These are phyloP conservation scores for Colletotrichum ledebouriae DNA, from an alignment of 2,329 filamentous ascomycete species.

Conservation along the genomic window DNA sequence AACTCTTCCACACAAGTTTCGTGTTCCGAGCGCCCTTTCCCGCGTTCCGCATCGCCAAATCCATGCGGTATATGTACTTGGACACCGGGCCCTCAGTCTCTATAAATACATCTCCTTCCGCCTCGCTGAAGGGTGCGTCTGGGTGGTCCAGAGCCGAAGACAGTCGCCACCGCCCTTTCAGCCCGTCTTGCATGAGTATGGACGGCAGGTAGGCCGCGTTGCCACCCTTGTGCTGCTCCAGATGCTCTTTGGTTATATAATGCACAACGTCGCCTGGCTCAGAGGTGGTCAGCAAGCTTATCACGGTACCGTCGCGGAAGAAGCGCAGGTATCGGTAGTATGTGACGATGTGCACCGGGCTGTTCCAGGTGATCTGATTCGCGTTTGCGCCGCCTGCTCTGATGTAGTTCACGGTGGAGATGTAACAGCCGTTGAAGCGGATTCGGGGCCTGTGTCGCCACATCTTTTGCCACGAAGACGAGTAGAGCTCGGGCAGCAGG, in stretches of 20 bases:
- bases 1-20: slow-evolving; percentile 89
- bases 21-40: slow-evolving; percentile 80
- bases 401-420: slow-evolving; percentile 95
- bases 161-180: slow-evolving; percentile 62
- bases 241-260: slow-evolving; percentile 79
- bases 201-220: slow-evolving; percentile 54
- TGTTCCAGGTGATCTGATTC: slow-evolving; percentile 80
- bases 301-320: slow-evolving; percentile 87
- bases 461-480: slow-evolving; percentile 73
- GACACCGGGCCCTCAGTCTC: slow-evolving; percentile 86
- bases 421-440: slow-evolving; percentile 96
- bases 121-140: slow-evolving; percentile 52
- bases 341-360: slow-evolving; percentile 93
- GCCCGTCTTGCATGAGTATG: slow-evolving; percentile 76
- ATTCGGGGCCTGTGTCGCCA: slow-evolving; percentile 87
- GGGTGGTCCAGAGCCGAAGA: slow-evolving; percentile 52
- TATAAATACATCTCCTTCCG: slow-evolving; percentile 79
- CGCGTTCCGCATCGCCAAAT: slow-evolving; percentile 77
- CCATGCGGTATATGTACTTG: slow-evolving; percentile 89
- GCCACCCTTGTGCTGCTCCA: slow-evolving; percentile 61
- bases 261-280: slow-evolving; percentile 92
- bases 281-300: slow-evolving; percentile 83
- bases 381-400: slow-evolving; percentile 81
- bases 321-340: slow-evolving; percentile 97
- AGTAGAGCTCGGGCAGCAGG: slow-evolving; percentile 61